Evolutionary conservation across 192 early-diverging fungal species (phyloP).

Genomic region (Backusella mclennaniae): DNA sequence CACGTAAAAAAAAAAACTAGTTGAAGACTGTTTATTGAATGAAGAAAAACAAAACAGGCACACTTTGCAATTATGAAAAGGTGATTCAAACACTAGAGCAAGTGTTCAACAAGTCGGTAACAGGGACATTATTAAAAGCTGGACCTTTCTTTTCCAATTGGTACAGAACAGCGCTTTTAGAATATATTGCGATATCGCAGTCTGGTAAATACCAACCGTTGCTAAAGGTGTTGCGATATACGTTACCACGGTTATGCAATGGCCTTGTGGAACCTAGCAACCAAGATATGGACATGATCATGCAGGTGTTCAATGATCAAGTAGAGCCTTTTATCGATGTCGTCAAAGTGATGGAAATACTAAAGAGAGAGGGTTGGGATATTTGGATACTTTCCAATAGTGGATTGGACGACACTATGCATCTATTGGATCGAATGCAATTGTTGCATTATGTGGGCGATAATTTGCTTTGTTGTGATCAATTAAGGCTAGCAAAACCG

Average conservation of each 20-base stretch:
- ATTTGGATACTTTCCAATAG: conserved; percentile 34
- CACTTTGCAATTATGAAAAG: background rate
- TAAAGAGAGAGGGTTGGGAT: conserved; percentile 15
- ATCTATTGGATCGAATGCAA: conserved; percentile 10
- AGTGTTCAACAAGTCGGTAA: background rate
- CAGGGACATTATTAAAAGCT: background rate
- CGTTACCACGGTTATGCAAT: background rate
- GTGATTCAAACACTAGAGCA: background rate
- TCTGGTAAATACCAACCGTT: background rate
- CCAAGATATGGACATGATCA: background rate
- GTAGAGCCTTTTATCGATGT: background rate
- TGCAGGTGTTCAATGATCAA: background rate
- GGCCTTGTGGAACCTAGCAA: background rate
- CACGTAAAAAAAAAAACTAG: background rate
- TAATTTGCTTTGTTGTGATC: conserved; percentile 32
- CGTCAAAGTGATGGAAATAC: background rate
- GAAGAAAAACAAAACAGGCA: background rate
- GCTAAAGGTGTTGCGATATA: background rate
- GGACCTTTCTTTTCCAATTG: background rate
- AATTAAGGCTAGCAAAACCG: conserved; percentile 28
- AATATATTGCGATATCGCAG: background rate
- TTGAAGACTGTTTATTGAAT: background rate
- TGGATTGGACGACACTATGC: background rate
- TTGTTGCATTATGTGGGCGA: conserved; percentile 3
- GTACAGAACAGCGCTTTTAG: background rate